phyloP scores from a whole-genome alignment of 495 filamentous ascomycete genomes.

The Talaromyces borbonicus region DNA sequence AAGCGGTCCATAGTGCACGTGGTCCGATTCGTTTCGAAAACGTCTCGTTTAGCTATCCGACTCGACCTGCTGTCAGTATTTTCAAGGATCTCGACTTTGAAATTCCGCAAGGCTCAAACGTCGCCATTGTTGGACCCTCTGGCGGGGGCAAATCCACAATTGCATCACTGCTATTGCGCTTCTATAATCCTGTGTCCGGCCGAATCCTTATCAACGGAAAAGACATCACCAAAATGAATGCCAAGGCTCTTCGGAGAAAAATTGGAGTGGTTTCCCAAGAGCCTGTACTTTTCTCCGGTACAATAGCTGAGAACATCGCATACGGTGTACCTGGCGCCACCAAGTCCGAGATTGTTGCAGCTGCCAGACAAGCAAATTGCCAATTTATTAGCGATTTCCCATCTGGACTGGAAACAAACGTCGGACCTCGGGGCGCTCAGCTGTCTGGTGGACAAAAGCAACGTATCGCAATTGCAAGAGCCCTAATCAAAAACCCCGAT shows the following conservation, averaged over 20 bases:
- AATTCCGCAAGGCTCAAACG: conserved; percentile 85
- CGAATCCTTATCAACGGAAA: conserved; percentile 72
- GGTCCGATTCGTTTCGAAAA: conserved; percentile 81
- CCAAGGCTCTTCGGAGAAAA: conserved; percentile 84
- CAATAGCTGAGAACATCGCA: conserved; percentile 92
- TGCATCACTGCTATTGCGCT: conserved; percentile 75
- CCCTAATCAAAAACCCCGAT: conserved; percentile 90
- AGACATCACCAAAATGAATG: conserved; percentile 81
- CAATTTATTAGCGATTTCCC: conserved; percentile 94
- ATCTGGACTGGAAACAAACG: conserved; percentile 87
- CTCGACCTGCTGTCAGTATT: conserved; percentile 78
- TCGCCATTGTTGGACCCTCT: conserved; percentile 91
- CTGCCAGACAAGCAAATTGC: conserved; percentile 92
- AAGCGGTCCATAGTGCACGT: conserved; percentile 66
- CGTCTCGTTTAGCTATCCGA: conserved; percentile 82
- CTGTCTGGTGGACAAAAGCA: conserved; percentile 96
- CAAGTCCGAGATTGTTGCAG: conserved; percentile 69
- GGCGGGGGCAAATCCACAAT: conserved; percentile 96
- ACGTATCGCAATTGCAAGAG: conserved; percentile 91
- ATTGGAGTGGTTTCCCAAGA: conserved; percentile 95
- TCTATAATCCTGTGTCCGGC: conserved; percentile 78
- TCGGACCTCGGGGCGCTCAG: conserved; percentile 86
- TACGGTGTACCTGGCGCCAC: conserved; percentile 80
- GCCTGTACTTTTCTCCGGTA: conserved; percentile 90
- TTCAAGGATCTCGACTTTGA: conserved; percentile 84